Conservation (phyloP, 768 basidiomycete species). For the Calocera cornea region DNA sequence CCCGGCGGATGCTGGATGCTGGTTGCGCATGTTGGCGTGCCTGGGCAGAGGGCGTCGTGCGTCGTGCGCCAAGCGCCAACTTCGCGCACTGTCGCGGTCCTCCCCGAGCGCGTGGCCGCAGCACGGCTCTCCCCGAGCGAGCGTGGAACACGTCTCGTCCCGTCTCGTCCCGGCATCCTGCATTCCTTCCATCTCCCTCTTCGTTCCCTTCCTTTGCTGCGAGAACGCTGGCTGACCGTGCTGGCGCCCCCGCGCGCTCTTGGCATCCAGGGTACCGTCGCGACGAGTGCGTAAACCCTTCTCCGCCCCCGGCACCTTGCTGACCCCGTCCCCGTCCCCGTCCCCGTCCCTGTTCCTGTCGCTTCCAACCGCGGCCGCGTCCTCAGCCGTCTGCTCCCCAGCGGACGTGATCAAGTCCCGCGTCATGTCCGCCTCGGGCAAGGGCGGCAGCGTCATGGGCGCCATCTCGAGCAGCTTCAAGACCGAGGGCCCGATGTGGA, state of each 20-base stretch:
- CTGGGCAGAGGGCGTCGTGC: no score
- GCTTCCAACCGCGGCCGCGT: conserved; percentile 22
- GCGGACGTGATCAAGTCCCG: conserved; percentile 77
- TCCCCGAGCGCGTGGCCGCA: no score
- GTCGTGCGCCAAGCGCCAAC: no score
- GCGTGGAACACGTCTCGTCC: no score
- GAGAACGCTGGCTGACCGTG: neutral
- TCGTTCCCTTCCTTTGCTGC: neutral
- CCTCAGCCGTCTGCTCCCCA: conserved; percentile 57
- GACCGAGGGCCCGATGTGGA: conserved; percentile 72
- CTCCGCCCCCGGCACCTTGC: neutral
- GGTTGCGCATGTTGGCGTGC: no score
- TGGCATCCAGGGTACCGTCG: conserved; percentile 55
- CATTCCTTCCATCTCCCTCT: neutral
- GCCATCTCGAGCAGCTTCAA: conserved; percentile 56
- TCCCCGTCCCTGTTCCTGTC: neutral
- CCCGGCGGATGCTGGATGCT: no score
- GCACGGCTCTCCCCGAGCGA: no score
- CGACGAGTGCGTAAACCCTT: conserved; percentile 36
- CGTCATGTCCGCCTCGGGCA: conserved; percentile 79
- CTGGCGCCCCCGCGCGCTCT: neutral
- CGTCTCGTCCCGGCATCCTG: no score
- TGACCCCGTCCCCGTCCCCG: neutral
- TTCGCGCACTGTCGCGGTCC: no score
- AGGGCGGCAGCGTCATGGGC: conserved; percentile 56